phyloP scores from a whole-genome alignment of 177 flowering plant species.

The Tripterygium wilfordii region DNA sequence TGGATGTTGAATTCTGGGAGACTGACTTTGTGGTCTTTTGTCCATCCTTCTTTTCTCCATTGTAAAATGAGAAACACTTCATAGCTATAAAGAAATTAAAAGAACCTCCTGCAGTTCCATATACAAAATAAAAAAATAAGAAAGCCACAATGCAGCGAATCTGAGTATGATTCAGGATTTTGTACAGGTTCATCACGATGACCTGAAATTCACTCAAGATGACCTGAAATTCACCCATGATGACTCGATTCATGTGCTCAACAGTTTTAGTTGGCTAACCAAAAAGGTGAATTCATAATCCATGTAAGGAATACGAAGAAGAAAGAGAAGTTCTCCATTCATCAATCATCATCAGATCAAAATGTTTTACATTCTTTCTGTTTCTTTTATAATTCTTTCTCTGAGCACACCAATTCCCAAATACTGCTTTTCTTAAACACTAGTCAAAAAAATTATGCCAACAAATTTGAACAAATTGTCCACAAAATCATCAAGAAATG shows the following conservation, averaged over 20 bases:
- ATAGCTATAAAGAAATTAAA: slow-evolving; percentile 16
- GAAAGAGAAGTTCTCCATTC: not conserved
- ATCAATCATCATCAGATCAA: not conserved
- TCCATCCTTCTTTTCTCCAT: slow-evolving; percentile 49
- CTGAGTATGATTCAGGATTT: not conserved
- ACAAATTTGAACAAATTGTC: not conserved
- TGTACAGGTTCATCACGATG: no score
- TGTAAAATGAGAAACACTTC: slow-evolving; percentile 54
- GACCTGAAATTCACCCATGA: no score
- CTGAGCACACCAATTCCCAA: not conserved
- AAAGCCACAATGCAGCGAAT: not conserved
- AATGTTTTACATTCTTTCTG: not conserved
- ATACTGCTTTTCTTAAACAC: not conserved
- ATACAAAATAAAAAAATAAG: no score
- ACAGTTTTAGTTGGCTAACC: no score
- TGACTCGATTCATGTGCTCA: no score
- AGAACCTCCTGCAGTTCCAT: slow-evolving; percentile 1
- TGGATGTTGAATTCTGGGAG: slow-evolving; percentile 14
- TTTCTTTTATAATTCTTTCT: no score
- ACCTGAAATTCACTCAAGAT: no score
- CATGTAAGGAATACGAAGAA: not conserved
- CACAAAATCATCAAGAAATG: not conserved
- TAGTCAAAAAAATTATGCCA: no score
- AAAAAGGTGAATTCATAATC: no score
- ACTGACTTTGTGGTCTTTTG: slow-evolving; percentile 33